Percentiles rank a stretch among this genome's conserved stretches.
Conservation (phyloP, 441 rosid genomes). For the Euphorbia schlechtendalii region DNA sequence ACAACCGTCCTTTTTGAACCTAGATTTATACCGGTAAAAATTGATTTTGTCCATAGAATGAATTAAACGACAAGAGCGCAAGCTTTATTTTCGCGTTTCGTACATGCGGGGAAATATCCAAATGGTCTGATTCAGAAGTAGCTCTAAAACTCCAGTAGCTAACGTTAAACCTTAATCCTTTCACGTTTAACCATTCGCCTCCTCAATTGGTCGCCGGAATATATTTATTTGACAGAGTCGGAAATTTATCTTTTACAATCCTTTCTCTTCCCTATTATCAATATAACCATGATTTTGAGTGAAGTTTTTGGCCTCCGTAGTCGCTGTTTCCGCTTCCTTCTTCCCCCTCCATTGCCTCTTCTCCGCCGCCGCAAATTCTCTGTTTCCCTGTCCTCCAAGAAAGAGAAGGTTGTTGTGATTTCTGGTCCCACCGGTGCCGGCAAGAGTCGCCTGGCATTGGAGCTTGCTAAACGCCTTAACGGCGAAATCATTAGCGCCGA, state of each 20-base stretch:
- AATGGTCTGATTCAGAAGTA: too few relatives aligned
- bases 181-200: too few relatives aligned
- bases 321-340: conserved; percentile 30
- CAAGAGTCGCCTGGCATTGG: conserved; percentile 73
- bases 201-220: too few relatives aligned
- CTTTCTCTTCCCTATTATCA: background rate
- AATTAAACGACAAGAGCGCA: too few relatives aligned
- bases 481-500: conserved; percentile 96
- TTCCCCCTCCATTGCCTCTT: conserved; percentile 1
- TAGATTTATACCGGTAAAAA: too few relatives aligned
- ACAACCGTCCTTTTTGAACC: too few relatives aligned
- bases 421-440: conserved; percentile 96
- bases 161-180: too few relatives aligned
- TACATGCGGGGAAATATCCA: too few relatives aligned
- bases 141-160: too few relatives aligned
- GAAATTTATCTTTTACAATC: background rate
- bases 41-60: too few relatives aligned
- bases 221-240: too few relatives aligned
- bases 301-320: conserved; percentile 38
- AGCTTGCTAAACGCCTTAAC: conserved; percentile 78
- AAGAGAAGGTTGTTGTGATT: conserved; percentile 64
- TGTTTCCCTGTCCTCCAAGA: conserved; percentile 21
- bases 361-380: conserved; percentile 19
- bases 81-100: too few relatives aligned
- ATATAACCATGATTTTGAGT: conserved; percentile 27